Base-by-base conservation (phyloP, 345 rosid species). In the Nephelium lappaceum region DNA sequence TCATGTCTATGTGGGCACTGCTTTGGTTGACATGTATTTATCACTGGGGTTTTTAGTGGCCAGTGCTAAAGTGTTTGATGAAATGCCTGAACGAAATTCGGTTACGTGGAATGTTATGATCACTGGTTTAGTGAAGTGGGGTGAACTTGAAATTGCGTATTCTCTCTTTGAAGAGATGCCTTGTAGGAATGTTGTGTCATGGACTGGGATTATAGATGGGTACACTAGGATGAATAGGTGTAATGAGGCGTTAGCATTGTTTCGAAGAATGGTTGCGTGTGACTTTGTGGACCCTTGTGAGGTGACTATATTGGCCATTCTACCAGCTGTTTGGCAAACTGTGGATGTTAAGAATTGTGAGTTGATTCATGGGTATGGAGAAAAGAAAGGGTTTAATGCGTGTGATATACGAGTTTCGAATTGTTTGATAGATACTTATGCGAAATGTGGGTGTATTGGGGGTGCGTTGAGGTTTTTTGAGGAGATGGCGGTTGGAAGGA, bases 91-190 rank as follows among this genome's bases (percentile, higher is more conserved):
- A 0, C 88, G 86, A 77, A 95, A 82, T 80, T 57, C 36, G 1
- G 97, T 93, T 45, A 85, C 97, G 0, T 92, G 95, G 98, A 95
- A 95, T 82, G 95, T 85, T 77, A 82, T 93, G 90, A 90, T 93
- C 21, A 88, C 94, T 76, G 98, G 92, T 24, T 86, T 89, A 70
- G 88, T 86, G 8, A 91, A 86, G 68, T 75, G 85, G 88, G 90
- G 92, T 64, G 83, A 91, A 67, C 85, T 90, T 65, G 92, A 80
- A n/a, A 73, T 73, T 74, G 98, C 97, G 14, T 80, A 81, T 77
- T 74, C 78, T 71, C 80, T 93, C 51, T 87, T 93, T 77, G 88
- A 92, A 62, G 83, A 80, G 85, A 93, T 93, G 95, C 89, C 91
- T 0, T 81, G 80, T 36, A 83, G 88, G 79, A 91, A 80, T 19